These are phyloP conservation scores for Anethum foeniculum DNA, from an alignment of 140 eudicot genomes.

Conservation along the genomic window DNA sequence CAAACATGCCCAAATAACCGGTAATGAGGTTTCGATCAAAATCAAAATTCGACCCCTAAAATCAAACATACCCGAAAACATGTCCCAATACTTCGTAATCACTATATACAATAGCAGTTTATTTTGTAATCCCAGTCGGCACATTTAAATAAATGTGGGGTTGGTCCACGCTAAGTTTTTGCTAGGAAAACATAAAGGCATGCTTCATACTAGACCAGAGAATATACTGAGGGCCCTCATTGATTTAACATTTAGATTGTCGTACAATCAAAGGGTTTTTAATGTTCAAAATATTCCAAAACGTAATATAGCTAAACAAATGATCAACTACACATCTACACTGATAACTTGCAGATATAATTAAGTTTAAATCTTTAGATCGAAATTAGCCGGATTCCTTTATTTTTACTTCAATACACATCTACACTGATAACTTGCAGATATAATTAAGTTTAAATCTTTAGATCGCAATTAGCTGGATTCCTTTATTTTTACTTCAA, in stretches of 20 bases:
- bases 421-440: not conserved
- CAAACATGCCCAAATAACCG: not conserved
- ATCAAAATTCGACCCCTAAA: not conserved
- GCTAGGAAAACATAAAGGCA: not conserved
- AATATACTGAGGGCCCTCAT: not conserved
- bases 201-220: not conserved
- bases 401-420: not conserved
- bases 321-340: not conserved
- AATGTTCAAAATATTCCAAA: not conserved
- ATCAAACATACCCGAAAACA: not conserved
- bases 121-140: not conserved
- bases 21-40: not conserved
- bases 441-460: not conserved
- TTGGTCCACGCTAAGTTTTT: not conserved
- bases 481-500: not conserved
- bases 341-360: not conserved
- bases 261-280: not conserved
- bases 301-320: not conserved
- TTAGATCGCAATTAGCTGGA: not conserved
- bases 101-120: not conserved
- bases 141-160: not conserved
- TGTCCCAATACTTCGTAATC: not conserved
- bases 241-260: not conserved
- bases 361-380: not conserved
- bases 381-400: not conserved